A percentile compares a stretch with the other conserved stretches of the same genome.
Evolutionary conservation across 2,329 filamentous ascomycete genomes (phyloP).

Genomic region (Zalaria obscura): DNA sequence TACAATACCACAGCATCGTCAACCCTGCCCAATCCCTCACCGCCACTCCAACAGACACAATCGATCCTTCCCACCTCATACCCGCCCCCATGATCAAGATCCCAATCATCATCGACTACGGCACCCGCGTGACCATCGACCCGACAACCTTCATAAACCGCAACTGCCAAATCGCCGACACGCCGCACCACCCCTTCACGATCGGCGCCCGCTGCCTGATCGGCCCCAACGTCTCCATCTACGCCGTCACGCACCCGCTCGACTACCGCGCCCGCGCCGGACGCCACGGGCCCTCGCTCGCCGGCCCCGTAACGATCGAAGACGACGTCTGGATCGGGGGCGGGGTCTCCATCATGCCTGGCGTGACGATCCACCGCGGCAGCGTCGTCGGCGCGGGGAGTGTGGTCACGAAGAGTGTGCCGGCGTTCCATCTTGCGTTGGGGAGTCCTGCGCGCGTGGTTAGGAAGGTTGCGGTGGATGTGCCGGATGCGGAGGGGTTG

Average conservation of each 20-base stretch:
- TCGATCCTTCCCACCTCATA: no score
- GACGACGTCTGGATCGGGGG: conserved; percentile 10
- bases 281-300: conserved; percentile 2
- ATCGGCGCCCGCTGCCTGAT: conserved; percentile 5
- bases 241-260: conserved; percentile 4
- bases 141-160: conserved; percentile 7
- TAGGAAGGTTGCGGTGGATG: conserved; percentile 9
- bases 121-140: conserved; percentile 5
- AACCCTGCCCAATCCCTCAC: no score
- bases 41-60: no score
- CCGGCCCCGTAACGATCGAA: neutral
- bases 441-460: conserved; percentile 10
- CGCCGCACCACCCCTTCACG: conserved; percentile 1
- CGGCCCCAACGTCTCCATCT: conserved; percentile 3
- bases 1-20: no score
- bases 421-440: conserved; percentile 11
- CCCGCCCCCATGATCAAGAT: conserved; percentile 5
- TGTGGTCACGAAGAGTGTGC: conserved; percentile 10
- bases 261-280: conserved; percentile 7
- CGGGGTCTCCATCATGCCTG: conserved; percentile 11
- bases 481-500: conserved; percentile 3
- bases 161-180: conserved; percentile 6
- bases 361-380: conserved; percentile 11
- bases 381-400: conserved; percentile 10
- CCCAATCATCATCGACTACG: conserved; percentile 8